These are phyloP conservation scores for Cladosporium austrohemisphaericum DNA, from an alignment of 2,329 filamentous ascomycete species.

Conservation along the genomic window DNA sequence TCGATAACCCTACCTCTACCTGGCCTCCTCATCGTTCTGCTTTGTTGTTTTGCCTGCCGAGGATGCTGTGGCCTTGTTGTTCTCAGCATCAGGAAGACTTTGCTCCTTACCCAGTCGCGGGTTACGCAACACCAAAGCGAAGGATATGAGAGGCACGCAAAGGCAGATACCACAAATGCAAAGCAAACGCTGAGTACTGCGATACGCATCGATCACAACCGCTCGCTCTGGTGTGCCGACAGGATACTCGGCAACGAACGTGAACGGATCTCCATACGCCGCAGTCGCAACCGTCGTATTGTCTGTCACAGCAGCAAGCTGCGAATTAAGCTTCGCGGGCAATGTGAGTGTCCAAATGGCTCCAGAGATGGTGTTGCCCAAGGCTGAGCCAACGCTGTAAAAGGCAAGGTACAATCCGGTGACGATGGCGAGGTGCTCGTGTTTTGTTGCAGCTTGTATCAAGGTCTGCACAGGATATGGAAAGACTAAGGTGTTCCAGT, in stretches of 20 bases:
- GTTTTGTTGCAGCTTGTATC: constrained; percentile 49
- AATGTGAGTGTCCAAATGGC: constrained; percentile 55
- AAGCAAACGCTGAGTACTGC: constrained; percentile 45
- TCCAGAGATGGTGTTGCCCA: constrained; percentile 56
- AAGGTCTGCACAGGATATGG: constrained; percentile 50
- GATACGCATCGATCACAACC: constrained; percentile 44
- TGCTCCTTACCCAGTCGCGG: constrained; percentile 46
- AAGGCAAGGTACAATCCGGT: constrained; percentile 56
- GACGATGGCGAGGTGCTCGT: constrained; percentile 59
- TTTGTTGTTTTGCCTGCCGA: too few species aligned
- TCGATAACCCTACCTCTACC: too few species aligned
- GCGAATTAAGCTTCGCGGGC: constrained; percentile 42
- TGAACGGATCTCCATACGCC: constrained; percentile 44
- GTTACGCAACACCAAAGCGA: constrained; percentile 45
- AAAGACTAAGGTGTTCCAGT: too few species aligned
- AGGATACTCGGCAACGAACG: constrained; percentile 36
- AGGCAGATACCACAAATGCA: constrained; percentile 51
- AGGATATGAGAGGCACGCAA: constrained; percentile 44
- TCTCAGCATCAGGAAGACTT: constrained; percentile 42
- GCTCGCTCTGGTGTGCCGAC: constrained; percentile 44
- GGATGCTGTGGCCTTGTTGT: too few species aligned
- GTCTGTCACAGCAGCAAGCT: constrained; percentile 26
- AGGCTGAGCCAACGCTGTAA: constrained; percentile 57
- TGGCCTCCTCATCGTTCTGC: too few species aligned
- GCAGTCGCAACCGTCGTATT: constrained; percentile 39